Conservation (phyloP, 768 basidiomycete species). For the Crepidotus variabilis region DNA sequence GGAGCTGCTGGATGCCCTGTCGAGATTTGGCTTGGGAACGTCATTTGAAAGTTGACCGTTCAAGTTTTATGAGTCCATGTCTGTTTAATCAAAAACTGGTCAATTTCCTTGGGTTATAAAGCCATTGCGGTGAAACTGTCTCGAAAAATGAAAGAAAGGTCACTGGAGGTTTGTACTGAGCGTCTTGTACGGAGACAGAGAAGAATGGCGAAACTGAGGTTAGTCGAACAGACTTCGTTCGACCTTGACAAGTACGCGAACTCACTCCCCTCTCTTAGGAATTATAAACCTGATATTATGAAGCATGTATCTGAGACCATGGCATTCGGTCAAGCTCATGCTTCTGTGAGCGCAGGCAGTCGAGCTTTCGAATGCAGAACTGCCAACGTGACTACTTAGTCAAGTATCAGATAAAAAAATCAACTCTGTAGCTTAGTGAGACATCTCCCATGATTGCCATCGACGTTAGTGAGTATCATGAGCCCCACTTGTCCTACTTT, state of each 20-base stretch:
- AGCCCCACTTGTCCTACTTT: conserved; percentile 81
- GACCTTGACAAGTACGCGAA: conserved; percentile 82
- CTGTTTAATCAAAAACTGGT: conserved; percentile 33
- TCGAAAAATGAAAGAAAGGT: conserved; percentile 41
- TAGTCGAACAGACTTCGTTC: conserved; percentile 85
- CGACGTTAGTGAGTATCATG: conserved; percentile 59
- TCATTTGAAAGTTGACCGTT: background rate
- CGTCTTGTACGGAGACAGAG: conserved; percentile 5
- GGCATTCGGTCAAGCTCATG: conserved; percentile 84
- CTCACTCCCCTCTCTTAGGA: background rate
- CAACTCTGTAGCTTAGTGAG: no score
- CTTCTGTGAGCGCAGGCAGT: conserved; percentile 42
- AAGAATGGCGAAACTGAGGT: conserved; percentile 29
- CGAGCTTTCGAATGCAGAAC: background rate
- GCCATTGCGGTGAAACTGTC: conserved; percentile 68
- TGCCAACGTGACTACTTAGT: no score
- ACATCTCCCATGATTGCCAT: conserved; percentile 40
- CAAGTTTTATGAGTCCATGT: conserved; percentile 1
- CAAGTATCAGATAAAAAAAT: no score
- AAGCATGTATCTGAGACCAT: conserved; percentile 77
- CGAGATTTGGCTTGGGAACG: conserved; percentile 64
- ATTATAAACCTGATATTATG: conserved; percentile 18
- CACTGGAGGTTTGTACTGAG: conserved; percentile 67
- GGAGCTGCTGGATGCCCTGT: conserved; percentile 65
- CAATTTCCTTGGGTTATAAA: conserved; percentile 67